Base-by-base conservation (phyloP, 177 flowering plant species). In the Vitis hybrid region DNA sequence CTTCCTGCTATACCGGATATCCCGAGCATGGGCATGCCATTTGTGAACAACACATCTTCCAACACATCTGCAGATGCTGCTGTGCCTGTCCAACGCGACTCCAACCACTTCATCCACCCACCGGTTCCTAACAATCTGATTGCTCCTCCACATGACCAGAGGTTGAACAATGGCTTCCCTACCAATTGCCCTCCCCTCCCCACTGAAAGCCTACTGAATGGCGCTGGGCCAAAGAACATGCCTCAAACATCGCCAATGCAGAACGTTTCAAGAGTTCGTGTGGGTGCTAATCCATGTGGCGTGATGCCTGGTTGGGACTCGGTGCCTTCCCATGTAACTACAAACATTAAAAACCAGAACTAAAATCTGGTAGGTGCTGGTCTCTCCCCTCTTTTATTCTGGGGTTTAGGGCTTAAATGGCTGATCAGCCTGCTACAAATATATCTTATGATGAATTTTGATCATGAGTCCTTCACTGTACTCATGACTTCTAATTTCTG, bases 61-160 rank as follows among this genome's bases (percentile, higher is more conserved):
- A 65, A 63, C 27, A n/a, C 66, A 19, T 14, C 76, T 13, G 24
- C 56, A 21, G 46, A 63, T 35, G 70, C 46, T 56, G n/a, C 65
- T 19, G 40, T 62, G 8, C 68, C 78, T 2, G 40, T 62, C 56
- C 82, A 66, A n/a, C 75, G 70, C 50, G 71, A 81, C 56, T 6
- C 76, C 21, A 70, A 68, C 70, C 78, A 64, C 5, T 66, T 74
- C 55, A 69, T 68, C 52, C 78, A 64, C 59, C 77, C 65, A 10
- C 48, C 71, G 32, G 67, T 60, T 46, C 75, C 77, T 10, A 55
- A 21, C 18, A 56, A 61, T 10, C 6, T 52, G 15, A 52, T 13
- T 58, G 14, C 69, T 4, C 16, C 72, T 52, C 71, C 68, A 9
- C 79, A 70, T 56, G 62, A 66, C 56, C 81, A 30, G 57, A 70